Base-by-base conservation (phyloP, 805 yeast species). In the Nakazawaea populi region DNA sequence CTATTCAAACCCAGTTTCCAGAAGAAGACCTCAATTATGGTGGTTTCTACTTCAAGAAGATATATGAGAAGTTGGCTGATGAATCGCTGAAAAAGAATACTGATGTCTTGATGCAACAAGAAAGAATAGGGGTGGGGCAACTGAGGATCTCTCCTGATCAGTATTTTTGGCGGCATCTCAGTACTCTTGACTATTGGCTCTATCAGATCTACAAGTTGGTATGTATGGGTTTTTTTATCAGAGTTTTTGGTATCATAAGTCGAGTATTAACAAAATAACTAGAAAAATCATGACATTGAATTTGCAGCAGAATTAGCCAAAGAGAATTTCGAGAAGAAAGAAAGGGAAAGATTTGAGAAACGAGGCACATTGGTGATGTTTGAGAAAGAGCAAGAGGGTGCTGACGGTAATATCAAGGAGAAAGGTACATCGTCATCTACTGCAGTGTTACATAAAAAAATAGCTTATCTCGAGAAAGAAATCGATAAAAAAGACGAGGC, bases 21-120 rank as follows among this genome's bases (percentile, higher is more conserved):
- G 37, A 30, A 24, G 51, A 48, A 18, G 46, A 48, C 11, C 14
- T 48, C 11, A 42, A 35, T 27, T 48, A 42, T 39, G 42, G 46
- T 7, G 51, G 46, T 5, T 35, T 42, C n/a, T 48, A 42, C 42
- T 12, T 42, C 34, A 48, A 48, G 31, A 37, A 48, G 36, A 28
- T 34, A 14, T 48, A 42, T 14, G 42, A 41, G 37, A 11, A 42
- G 14, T 6, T 46, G 31, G 29, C 14, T 37, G 12, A 31, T n/a
- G 31, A 30, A 8, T 28, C 30, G 12, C 18, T 6, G 24, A 42
- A 14, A 29, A 28, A 27, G 18, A n/a, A 30, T 40, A 11, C 10
- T 40, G 9, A 14, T 28, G 18, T 31, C 18, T 31, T 37, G 36
- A 36, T 36, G 24, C 24, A 18, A 18, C 24, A 18, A 18, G 24